Conservation (phyloP, 1,139 yeast species). For the Debaryomycetaceae sp. region DNA sequence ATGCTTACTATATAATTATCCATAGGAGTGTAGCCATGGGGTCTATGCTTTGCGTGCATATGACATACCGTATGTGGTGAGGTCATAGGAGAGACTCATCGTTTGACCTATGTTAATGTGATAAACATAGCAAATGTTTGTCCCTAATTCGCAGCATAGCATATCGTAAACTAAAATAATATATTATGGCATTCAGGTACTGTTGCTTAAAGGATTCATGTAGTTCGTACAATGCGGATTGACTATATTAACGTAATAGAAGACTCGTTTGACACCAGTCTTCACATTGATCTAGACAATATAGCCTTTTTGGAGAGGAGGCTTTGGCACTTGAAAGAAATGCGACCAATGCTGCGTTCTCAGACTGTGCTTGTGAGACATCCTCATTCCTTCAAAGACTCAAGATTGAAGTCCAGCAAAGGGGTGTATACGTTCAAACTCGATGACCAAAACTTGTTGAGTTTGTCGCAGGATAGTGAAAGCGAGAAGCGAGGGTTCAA, state of each 20-base stretch:
- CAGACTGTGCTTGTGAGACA: not conserved
- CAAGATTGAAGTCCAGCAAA: not conserved
- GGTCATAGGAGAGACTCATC: no score
- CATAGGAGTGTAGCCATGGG: no score
- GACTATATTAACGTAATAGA: slow-evolving; percentile 6
- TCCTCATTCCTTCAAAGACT: not conserved
- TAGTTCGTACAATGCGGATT: slow-evolving; percentile 2
- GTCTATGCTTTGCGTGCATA: no score
- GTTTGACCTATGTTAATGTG: no score
- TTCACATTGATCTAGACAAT: not conserved
- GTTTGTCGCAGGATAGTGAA: not conserved
- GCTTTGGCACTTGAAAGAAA: not conserved
- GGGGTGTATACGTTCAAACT: not conserved
- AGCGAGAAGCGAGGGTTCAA: not conserved
- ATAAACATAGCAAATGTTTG: not conserved
- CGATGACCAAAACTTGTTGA: not conserved
- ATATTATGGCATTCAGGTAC: slow-evolving; percentile 1
- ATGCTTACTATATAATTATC: no score
- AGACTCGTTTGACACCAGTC: slow-evolving; percentile 4
- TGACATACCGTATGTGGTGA: no score
- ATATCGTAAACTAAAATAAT: slow-evolving; percentile 7
- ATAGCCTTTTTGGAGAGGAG: not conserved
- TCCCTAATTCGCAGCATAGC: slow-evolving; percentile 2
- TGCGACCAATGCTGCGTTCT: not conserved
- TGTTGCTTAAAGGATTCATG: no score